Percentiles rank a stretch among this genome's conserved stretches.
Evolutionary conservation across 345 rosid genomes (phyloP).

Genomic region (Euclidium syriacum): DNA sequence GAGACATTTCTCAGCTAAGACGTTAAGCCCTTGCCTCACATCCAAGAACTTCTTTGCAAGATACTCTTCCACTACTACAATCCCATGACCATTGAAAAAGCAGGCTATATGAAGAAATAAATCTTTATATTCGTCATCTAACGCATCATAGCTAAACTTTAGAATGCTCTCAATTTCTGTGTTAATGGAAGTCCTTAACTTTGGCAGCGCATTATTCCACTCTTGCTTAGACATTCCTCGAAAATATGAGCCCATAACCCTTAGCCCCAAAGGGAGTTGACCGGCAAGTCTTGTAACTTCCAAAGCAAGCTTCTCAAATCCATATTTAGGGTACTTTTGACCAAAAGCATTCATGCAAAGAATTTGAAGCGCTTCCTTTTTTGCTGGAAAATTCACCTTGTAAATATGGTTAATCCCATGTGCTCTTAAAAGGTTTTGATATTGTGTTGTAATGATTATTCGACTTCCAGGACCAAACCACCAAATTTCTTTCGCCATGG

Average conservation of each 20-base stretch:
- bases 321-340: background rate
- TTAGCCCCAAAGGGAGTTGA: background rate
- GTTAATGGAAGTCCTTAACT: background rate
- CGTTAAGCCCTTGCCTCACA: background rate
- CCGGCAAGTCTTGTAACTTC: background rate
- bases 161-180: background rate
- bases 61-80: background rate
- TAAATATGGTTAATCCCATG: background rate
- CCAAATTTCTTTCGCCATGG: background rate
- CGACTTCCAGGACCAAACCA: background rate
- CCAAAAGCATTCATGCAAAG: background rate
- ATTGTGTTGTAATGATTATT: background rate
- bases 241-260: background rate
- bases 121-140: background rate
- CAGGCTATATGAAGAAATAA: background rate
- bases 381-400: background rate
- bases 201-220: background rate
- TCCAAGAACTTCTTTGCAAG: background rate
- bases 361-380: background rate
- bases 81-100: background rate
- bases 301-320: background rate
- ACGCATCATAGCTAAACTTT: background rate
- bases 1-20: background rate
- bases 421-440: background rate
- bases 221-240: background rate